Base-by-base conservation (phyloP, 2,329 filamentous ascomycete species). In the Claviceps sp. region DNA sequence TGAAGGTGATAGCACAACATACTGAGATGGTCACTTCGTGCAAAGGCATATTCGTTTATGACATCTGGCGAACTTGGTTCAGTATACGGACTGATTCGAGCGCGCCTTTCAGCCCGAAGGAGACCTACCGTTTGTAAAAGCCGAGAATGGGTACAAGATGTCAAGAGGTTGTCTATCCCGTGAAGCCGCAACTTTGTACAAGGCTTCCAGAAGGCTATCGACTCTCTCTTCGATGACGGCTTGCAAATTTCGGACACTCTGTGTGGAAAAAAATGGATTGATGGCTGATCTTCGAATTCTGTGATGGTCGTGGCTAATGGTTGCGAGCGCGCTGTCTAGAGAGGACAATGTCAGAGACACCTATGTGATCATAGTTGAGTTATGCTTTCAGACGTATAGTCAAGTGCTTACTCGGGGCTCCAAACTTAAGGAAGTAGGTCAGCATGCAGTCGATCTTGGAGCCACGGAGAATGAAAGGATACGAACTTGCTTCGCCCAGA, bases 21-120 rank as follows among this genome's bases (percentile, higher is more conserved):
- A 62, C 61, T 57, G 13, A 68, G 54, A 37, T 65, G 64, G 23
- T 66, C 62, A 50, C 59, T 64, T 49, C 63, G 59, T 52, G 66
- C 63, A 60, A 69, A 69, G 22, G 65, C 62, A 53, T 69, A 69
- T 57, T 70, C 66, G 52, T 68, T 68, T 44, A 70, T 68, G 37
- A 68, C 63, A 50, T 70, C 66, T 67, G 29, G 17, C n/a, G 7
- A 13, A n/a, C 23, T 26, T 9, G 38, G 39, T 16, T 52, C 40
- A 57, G 6, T 17, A 45, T 16, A 22, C 48, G 2, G n/a, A 16
- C 29, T 23, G 9, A 22, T 17, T 3, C 6, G 5, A 14, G 4
- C 26, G 7, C 20, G 56, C 52, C 59, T 16, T 4, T 4, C 3
- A 7, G 3, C 5, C 17, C 3, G 11, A 5, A 38, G 5, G 14